phyloP scores from a whole-genome alignment of 2,329 filamentous ascomycete genomes.

The Colletotrichum liaoningense region DNA sequence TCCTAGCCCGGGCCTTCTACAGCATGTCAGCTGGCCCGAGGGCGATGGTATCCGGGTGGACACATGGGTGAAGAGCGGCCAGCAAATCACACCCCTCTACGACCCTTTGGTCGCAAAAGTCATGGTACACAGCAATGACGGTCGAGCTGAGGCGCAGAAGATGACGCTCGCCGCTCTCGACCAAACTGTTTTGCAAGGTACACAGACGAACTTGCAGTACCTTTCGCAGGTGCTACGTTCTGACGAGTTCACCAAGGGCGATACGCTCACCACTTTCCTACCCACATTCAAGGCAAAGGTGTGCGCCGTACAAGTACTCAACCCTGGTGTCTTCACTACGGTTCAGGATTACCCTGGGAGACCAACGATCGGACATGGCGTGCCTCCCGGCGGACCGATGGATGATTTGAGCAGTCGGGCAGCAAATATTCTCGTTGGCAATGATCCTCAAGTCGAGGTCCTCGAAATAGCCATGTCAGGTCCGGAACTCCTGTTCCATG shows the following conservation, averaged over 20 bases:
- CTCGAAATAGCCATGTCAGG: slow-evolving; percentile 54
- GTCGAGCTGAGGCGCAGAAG: slow-evolving; percentile 63
- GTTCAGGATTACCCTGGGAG: slow-evolving; percentile 70
- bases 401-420: slow-evolving; percentile 68
- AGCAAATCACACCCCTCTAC: slow-evolving; percentile 67
- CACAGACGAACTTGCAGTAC: slow-evolving; percentile 5
- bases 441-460: slow-evolving; percentile 60
- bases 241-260: neutral
- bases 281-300: neutral
- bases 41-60: slow-evolving; percentile 65
- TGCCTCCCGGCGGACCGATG: slow-evolving; percentile 71
- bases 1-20: slow-evolving; percentile 69
- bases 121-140: slow-evolving; percentile 62
- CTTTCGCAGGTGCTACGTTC: neutral
- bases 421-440: slow-evolving; percentile 70
- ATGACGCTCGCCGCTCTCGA: slow-evolving; percentile 11
- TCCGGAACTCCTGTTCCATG: neutral
- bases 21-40: slow-evolving; percentile 66
- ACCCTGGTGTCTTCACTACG: slow-evolving; percentile 38
- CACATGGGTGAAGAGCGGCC: slow-evolving; percentile 71
- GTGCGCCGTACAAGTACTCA: neutral
- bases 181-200: neutral
- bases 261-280: slow-evolving; percentile 5
- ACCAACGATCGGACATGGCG: slow-evolving; percentile 66
- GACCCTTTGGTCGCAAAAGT: slow-evolving; percentile 69